A percentile compares a stretch with the other conserved stretches of the same genome.
Conservation (phyloP, 2,329 filamentous ascomycete genomes). For the Alternaria solani region DNA sequence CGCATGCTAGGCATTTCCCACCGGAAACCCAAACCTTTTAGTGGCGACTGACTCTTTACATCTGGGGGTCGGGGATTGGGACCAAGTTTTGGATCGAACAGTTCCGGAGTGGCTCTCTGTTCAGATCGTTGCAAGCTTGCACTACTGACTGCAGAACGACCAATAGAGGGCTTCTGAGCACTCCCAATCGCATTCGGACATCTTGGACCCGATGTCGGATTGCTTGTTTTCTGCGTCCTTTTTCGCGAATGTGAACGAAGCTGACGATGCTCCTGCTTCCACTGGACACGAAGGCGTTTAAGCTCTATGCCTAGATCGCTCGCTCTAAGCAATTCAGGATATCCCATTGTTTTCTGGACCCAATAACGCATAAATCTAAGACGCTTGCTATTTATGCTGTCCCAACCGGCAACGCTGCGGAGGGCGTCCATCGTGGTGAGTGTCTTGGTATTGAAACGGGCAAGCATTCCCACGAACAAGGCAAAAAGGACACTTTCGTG, state of each 20-base stretch:
- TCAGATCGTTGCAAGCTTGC: background rate
- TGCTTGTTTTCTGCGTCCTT: background rate
- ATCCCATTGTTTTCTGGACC: conserved; percentile 25
- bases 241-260: background rate
- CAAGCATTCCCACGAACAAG: conserved; percentile 39
- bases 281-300: conserved; percentile 18
- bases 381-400: conserved; percentile 28
- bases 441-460: conserved; percentile 16
- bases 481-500: conserved; percentile 34
- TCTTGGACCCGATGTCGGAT: background rate
- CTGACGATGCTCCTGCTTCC: conserved; percentile 10
- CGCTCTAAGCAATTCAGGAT: conserved; percentile 20
- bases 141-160: background rate
- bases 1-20: conserved; percentile 1
- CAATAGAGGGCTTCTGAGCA: background rate
- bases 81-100: conserved; percentile 11
- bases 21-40: conserved; percentile 11
- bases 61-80: conserved; percentile 16
- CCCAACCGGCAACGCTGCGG: conserved; percentile 12
- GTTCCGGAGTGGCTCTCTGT: background rate
- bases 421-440: conserved; percentile 1
- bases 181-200: background rate
- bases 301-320: conserved; percentile 34
- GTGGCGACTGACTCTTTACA: background rate
- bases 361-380: conserved; percentile 38